A percentile compares a stretch with the other conserved stretches of the same genome.
Evolutionary conservation across 225 moss, liverwort and hornwort species (phyloP).

Genomic region (Straminergon stramineum): DNA sequence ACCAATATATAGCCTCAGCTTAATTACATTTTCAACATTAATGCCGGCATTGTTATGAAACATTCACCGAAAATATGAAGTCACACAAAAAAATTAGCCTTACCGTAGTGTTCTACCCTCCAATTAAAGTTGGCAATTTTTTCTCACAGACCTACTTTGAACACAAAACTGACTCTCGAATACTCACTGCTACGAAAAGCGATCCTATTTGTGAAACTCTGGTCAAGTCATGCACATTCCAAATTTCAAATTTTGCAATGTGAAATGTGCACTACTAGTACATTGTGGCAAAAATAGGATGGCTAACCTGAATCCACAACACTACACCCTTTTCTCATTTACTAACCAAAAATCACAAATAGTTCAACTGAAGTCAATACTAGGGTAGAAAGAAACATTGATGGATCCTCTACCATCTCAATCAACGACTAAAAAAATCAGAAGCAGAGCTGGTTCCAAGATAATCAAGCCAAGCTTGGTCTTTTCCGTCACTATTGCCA

Average conservation of each 20-base stretch:
- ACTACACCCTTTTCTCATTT: neutral
- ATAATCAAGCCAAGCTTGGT: neutral
- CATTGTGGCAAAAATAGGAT: neutral
- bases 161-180: neutral
- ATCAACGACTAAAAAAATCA: neutral
- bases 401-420: neutral
- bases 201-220: neutral
- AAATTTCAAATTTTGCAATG: neutral
- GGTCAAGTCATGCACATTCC: neutral
- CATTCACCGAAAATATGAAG: neutral
- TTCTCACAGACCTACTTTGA: neutral
- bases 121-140: neutral
- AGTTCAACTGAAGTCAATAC: neutral
- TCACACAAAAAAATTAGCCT: neutral
- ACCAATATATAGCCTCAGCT: neutral
- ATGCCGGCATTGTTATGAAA: neutral
- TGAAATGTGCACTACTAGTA: neutral
- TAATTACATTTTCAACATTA: neutral
- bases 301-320: neutral
- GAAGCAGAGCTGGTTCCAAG: neutral
- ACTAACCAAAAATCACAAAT: neutral
- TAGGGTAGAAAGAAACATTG: neutral
- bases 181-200: neutral
- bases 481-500: neutral
- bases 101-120: neutral